Conservation (phyloP, 1,284 basidiomycete species). For the Ganoderma boninense region DNA sequence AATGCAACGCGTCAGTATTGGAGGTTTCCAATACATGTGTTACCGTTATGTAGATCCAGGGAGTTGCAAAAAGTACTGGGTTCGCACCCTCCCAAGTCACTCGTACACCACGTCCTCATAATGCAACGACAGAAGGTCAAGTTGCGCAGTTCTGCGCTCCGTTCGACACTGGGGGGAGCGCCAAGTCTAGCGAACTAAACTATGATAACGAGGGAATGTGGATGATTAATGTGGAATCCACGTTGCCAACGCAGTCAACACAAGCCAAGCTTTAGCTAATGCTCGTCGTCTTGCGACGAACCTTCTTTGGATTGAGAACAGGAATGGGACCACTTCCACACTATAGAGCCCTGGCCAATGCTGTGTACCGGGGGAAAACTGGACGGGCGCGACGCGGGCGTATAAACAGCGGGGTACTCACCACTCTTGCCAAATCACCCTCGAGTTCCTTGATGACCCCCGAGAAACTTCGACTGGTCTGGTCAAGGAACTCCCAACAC, state of each 20-base stretch:
- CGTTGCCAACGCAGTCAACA: background rate
- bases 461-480: conserved; percentile 91
- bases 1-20: conserved; percentile 2
- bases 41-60: background rate
- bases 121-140: background rate
- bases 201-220: background rate
- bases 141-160: background rate
- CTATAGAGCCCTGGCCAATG: background rate
- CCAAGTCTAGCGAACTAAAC: background rate
- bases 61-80: background rate
- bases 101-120: background rate
- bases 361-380: background rate
- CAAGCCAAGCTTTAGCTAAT: background rate
- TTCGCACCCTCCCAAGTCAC: background rate
- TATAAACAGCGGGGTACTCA: conserved; percentile 52
- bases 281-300: background rate
- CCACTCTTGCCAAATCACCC: conserved; percentile 91
- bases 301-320: background rate
- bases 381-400: background rate
- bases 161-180: background rate
- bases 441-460: conserved; percentile 98
- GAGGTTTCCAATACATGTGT: background rate
- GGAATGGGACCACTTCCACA: background rate
- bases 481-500: conserved; percentile 93
- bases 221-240: background rate